Evolutionary conservation across 1,139 yeast species (phyloP).

Genomic region (Arxiozyma bovina): DNA sequence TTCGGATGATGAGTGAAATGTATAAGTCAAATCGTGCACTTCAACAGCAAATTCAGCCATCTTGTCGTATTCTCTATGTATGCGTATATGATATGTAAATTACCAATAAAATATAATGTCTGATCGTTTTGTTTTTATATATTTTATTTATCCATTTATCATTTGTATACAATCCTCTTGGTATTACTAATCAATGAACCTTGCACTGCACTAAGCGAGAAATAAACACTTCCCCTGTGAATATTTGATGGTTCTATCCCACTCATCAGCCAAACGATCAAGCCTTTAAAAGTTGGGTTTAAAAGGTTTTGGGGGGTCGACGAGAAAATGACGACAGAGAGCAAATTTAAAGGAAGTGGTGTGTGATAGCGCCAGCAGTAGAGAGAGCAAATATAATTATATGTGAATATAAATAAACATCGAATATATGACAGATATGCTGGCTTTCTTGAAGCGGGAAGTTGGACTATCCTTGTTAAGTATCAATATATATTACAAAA

Average conservation of each 20-base stretch:
- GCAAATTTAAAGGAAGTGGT: background rate
- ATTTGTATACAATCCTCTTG: background rate
- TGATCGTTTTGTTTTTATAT: background rate
- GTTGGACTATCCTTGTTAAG: no score
- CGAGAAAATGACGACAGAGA: background rate
- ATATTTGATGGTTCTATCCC: no score
- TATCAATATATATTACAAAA: no score
- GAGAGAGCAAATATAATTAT: no score
- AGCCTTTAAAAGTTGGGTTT: background rate
- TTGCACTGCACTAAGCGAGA: no score
- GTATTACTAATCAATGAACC: background rate
- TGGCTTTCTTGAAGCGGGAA: background rate
- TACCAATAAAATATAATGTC: no score
- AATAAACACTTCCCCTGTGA: no score
- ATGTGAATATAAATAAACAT: background rate
- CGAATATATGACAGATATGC: background rate
- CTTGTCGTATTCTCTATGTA: background rate
- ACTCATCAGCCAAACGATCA: no score
- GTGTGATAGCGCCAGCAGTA: background rate
- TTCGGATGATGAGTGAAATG: constrained; percentile 51
- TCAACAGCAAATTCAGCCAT: constrained; percentile 43
- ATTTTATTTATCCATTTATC: no score
- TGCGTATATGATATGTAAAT: background rate
- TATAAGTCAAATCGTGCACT: constrained; percentile 58
- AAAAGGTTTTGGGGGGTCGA: background rate